Base-by-base conservation (phyloP, 164 flowering plant genomes). In the Houttuynia cordata region DNA sequence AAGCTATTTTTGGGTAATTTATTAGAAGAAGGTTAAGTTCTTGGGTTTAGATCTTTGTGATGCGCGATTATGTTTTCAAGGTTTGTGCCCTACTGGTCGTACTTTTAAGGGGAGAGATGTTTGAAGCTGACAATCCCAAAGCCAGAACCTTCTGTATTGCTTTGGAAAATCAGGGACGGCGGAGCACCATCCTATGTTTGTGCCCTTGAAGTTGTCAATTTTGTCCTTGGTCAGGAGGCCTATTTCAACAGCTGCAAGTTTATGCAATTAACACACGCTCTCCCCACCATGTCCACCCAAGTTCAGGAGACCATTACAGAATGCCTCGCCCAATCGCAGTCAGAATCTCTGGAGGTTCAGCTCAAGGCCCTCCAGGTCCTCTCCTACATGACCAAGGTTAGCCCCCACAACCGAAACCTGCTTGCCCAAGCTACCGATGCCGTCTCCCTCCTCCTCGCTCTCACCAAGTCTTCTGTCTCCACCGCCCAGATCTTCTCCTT, bases 351-450 rank as follows among this genome's bases (percentile, higher is more conserved):
- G 30, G 84, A 76, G 42, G 57, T 39, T 47, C 76, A 79, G 64
- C 55, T 59, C 41, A 76, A 70, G 61, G 80, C 82, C 51, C 77
- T 80, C 10, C 70, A 71, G 56, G 69, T 75, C 37, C 67, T 82
- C 8, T 73, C 66, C 56, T 64, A 76, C 68, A 68, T 82, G 51
- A 83, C 93, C 63, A 79, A 67, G 63, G 79, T 83, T 45, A 82
- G 81, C 71, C 81, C 83, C 13, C 79, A 68, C 19, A 79, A 82
- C 71, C 62, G 87, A 60, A 72, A 63, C 59, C 25, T 74, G 57
- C 57, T 86, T 19, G 83, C 80, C 3, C 79, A 79, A 50, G 67
- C 73, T n/a, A 71, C 80, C 64, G 83, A 74, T 42, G 80, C 78
- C 18, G 61, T 82, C 25, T 34, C 76, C 1, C 45, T 70, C 42